Base-by-base conservation (phyloP, 2,329 filamentous ascomycete species). In the Microdochium paspali region DNA sequence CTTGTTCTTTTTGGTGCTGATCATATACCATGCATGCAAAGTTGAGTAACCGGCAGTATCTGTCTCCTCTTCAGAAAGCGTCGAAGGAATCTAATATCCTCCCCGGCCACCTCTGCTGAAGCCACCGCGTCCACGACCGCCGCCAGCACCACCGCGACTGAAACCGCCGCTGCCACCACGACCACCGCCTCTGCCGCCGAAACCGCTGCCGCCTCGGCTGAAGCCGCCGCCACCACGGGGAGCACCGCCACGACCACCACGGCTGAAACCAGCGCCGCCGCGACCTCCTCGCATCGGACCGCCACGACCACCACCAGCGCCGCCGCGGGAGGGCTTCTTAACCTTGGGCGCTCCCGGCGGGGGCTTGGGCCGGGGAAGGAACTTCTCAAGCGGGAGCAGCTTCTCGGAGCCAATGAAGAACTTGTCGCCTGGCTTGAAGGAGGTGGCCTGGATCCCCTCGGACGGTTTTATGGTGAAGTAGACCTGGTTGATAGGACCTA, bases 401-500 rank as follows among this genome's bases (percentile, higher is more conserved):
- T 96, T 98, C 73, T 97, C 93, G 61, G 84, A 80, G 58, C 85
- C 87, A 63, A 97, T 95, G 76, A 84, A 98, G 72, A 98, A 94
- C 73, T 94, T 95, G 77, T 97, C 93, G 64, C 93, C 93, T 53
- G 84, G 72, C 76, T 96, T 95, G 83, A 97, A 98, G 35, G 87
- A 93, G 50, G 84, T 81, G 52, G 93, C 90, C 69, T 95, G 87
- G 66, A 98, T 97, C 59, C 93, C 93, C 66, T 97, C 91, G 65
- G 89, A 84, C 47, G 91, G 90, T 74, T 97, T 97, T 69, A 98
- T 86, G 61, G 91, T 97, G 77, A 98, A 98, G 76, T 86, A 95
- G 61, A 97, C 88, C 70, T 96, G 86, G 77, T 95, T 97, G 70
- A 98, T 87, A 54, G 93, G 91, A 49, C 93, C 93, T 58, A 98